Conservation (phyloP, 768 basidiomycete genomes). For the Mycena floridula region DNA sequence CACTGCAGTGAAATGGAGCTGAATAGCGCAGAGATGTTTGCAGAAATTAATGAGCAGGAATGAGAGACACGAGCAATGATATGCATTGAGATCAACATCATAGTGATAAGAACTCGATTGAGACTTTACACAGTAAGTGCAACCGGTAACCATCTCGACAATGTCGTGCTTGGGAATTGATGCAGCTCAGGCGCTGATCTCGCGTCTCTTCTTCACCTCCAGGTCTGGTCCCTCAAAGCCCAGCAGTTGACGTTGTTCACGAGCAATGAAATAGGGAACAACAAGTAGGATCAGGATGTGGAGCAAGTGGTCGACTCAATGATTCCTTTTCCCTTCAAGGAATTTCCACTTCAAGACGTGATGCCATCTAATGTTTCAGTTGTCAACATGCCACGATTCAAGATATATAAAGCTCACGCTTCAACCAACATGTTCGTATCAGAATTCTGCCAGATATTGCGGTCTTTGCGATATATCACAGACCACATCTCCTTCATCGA, state of each 20-base stretch:
- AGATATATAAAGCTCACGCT: conserved; percentile 4
- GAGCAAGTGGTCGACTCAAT: conserved; percentile 8
- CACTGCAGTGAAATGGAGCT: conserved; percentile 1
- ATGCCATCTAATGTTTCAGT: conserved; percentile 8
- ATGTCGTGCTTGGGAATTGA: background rate
- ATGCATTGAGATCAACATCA: conserved; percentile 1
- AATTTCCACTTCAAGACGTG: conserved; percentile 10
- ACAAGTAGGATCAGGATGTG: conserved; percentile 6
- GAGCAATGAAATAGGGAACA: conserved; percentile 4
- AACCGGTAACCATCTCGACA: background rate
- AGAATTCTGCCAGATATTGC: conserved; percentile 2
- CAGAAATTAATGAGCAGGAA: conserved; percentile 8
- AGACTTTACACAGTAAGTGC: conserved; percentile 2
- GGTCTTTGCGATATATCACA: conserved; percentile 5
- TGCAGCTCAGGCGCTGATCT: background rate
- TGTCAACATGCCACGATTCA: background rate
- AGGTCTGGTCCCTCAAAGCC: conserved; percentile 12
- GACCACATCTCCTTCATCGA: conserved; percentile 5
- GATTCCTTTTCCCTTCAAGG: conserved; percentile 7
- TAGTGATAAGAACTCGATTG: background rate
- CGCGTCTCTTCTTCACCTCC: background rate
- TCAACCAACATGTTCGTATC: conserved; percentile 14
- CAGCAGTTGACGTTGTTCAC: conserved; percentile 5
- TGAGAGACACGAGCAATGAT: conserved; percentile 5
- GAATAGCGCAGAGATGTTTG: conserved; percentile 10